Base-by-base conservation (phyloP, 306 rosid species). In the Spatholobus suberectus region DNA sequence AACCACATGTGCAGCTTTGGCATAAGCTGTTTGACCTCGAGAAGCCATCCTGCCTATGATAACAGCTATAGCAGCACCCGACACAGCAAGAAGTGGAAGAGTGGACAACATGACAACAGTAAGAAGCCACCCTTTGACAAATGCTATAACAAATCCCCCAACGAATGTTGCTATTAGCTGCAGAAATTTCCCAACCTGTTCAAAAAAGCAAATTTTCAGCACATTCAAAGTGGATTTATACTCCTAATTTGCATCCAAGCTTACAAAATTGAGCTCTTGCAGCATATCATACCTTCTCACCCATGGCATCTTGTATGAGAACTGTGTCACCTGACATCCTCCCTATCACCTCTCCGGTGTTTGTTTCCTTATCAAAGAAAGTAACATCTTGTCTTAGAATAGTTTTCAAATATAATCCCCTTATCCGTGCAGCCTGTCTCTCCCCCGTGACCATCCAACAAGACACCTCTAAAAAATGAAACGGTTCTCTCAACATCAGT, bases 291-390 rank as follows among this genome's bases (percentile, higher is more conserved):
- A 88, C 97, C 96, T 93, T 93, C 85, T 94, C 98, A 11, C 97
- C 98, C 98, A 94, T 92, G 81, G 98, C 98, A 47, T 94, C 98
- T 88, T 94, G 98, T 55, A 94, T 94, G 20, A 92, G 96, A 87
- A 94, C 96, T 0, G 98, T 92, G 80, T 94, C 98, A 1, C 98
- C 98, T 0, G 98, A 94, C 98, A 94, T 94, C 85, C 98, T 90
- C 15, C 93, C 94, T 21, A 94, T 57, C 10, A 94, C 98, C 86
- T 94, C 98, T 70, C 98, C 98, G 0, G 98, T 94, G 83, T 87
- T 92, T 27, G 98, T 91, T 90, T 94, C 98, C 61, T 79, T 90
- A 80, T 94, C 98, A 80, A 94, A 94, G 88, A 92, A 94, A 80
- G 86, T 87, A 49, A 91, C 90, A 81, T 94, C 97, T 89, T 94